These are phyloP conservation scores for Talaromyces sp. DNA, from an alignment of 2,329 filamentous ascomycete genomes.

Conservation along the genomic window DNA sequence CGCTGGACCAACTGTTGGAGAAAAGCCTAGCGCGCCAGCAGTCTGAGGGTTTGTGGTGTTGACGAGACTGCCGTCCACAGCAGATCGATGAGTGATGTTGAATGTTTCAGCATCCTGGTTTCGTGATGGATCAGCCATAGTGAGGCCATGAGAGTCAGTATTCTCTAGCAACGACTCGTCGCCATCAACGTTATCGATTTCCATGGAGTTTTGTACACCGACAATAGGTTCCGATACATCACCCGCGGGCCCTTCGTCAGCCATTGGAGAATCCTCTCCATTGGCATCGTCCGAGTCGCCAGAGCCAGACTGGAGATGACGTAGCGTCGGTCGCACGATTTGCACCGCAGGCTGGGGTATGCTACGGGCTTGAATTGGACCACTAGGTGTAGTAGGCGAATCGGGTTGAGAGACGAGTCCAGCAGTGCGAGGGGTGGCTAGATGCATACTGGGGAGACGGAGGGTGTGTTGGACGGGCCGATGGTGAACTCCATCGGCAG, in stretches of 20 bases:
- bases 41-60: conserved; percentile 66
- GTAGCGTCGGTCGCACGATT: conserved; percentile 75
- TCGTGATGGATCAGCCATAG: conserved; percentile 75
- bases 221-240: conserved; percentile 65
- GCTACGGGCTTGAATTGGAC: conserved; percentile 58
- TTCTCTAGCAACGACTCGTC: conserved; percentile 72
- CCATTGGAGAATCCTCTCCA: conserved; percentile 74
- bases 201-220: conserved; percentile 76
- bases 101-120: conserved; percentile 86
- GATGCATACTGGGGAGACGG: conserved; percentile 72
- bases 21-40: conserved; percentile 67
- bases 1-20: conserved; percentile 59
- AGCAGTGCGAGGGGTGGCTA: conserved; percentile 29
- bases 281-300: conserved; percentile 83
- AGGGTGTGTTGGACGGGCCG: conserved; percentile 79
- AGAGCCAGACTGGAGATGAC: conserved; percentile 83
- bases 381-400: conserved; percentile 80
- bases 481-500: conserved; percentile 66
- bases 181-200: conserved; percentile 84
- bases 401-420: conserved; percentile 83
- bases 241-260: conserved; percentile 55
- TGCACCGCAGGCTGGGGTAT: conserved; percentile 54
- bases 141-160: conserved; percentile 68
- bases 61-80: conserved; percentile 79
- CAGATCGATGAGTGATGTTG: conserved; percentile 83